Evolutionary conservation across 352 stramenopile genomes (phyloP).

Genomic region (Globisporangium radiosum): DNA sequence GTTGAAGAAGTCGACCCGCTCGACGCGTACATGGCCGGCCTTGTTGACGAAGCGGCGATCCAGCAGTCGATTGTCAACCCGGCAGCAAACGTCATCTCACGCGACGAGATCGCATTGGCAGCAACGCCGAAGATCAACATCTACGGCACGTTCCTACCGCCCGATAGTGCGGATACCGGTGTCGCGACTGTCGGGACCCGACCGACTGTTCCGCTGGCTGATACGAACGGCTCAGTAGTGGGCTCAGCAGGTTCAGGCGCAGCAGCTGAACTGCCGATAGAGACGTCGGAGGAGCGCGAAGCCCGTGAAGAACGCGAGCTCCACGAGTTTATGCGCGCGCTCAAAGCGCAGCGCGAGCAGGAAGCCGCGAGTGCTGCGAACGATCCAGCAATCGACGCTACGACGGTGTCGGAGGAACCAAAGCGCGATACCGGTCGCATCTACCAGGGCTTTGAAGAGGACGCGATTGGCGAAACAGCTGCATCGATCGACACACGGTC

Average conservation of each 20-base stretch:
- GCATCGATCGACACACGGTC: conserved; percentile 71
- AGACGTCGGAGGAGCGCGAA: conserved; percentile 64
- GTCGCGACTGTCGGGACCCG: not conserved
- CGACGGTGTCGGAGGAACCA: not conserved
- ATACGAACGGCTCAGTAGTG: not conserved
- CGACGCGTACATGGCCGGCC: conserved; percentile 83
- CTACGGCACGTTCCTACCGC: conserved; percentile 77
- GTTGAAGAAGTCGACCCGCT: conserved; percentile 78
- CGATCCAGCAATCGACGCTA: not conserved
- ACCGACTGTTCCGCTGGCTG: no score
- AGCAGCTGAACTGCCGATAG: conserved; percentile 17
- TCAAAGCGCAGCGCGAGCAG: conserved; percentile 65
- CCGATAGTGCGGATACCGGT: not conserved
- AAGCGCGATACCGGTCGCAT: conserved; percentile 56
- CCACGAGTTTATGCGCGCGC: conserved; percentile 79
- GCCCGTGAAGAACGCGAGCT: conserved; percentile 75
- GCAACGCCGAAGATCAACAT: conserved; percentile 75
- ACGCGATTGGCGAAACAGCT: conserved; percentile 77
- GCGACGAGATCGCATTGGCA: conserved; percentile 62
- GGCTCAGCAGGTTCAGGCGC: not conserved
- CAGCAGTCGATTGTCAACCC: conserved; percentile 65
- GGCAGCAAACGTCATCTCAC: conserved; percentile 76
- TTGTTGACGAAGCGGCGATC: conserved; percentile 72
- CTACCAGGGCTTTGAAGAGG: conserved; percentile 82
- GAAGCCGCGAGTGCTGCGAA: conserved; percentile 23